Conservation (phyloP, 2,329 filamentous ascomycete genomes). For the Pleoardoris graminearum region DNA sequence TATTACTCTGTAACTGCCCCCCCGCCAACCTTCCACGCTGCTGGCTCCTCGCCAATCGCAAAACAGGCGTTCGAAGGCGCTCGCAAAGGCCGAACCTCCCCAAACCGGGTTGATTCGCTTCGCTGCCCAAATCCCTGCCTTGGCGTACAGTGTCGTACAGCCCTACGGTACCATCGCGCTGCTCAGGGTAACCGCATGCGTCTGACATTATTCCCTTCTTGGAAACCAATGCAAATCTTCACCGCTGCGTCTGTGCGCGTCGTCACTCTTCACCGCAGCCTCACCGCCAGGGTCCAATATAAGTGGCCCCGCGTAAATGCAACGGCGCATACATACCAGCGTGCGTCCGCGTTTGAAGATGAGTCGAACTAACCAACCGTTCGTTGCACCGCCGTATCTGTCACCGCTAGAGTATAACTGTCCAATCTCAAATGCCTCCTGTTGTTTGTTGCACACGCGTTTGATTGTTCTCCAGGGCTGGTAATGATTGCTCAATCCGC, state of each 20-base stretch:
- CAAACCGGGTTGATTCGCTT: conserved; percentile 21
- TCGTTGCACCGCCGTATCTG: conserved; percentile 1
- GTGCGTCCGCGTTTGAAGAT: not conserved
- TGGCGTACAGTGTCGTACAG: conserved; percentile 22
- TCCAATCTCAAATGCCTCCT: not conserved
- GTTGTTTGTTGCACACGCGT: not conserved
- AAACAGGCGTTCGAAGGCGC: conserved; percentile 12
- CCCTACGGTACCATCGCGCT: conserved; percentile 23
- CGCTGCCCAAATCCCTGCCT: conserved; percentile 17
- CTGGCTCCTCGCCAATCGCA: not conserved
- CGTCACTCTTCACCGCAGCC: conserved; percentile 15
- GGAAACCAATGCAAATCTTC: conserved; percentile 10
- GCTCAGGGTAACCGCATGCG: conserved; percentile 13
- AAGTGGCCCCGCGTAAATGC: conserved; percentile 1
- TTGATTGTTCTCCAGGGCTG: too few relatives aligned
- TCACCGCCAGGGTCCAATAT: conserved; percentile 15
- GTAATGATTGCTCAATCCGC: too few relatives aligned
- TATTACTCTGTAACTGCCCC: too few relatives aligned
- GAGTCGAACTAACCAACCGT: conserved; percentile 3
- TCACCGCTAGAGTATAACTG: not conserved
- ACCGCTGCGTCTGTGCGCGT: conserved; percentile 27
- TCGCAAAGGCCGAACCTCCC: conserved; percentile 17
- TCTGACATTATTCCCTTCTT: conserved; percentile 18
- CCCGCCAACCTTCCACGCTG: not conserved
- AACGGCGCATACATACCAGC: conserved; percentile 1